Percentiles rank a stretch among this genome's conserved stretches.
phyloP scores from a whole-genome alignment of 345 rosid genomes.

The Eucalyptus pauciflora region DNA sequence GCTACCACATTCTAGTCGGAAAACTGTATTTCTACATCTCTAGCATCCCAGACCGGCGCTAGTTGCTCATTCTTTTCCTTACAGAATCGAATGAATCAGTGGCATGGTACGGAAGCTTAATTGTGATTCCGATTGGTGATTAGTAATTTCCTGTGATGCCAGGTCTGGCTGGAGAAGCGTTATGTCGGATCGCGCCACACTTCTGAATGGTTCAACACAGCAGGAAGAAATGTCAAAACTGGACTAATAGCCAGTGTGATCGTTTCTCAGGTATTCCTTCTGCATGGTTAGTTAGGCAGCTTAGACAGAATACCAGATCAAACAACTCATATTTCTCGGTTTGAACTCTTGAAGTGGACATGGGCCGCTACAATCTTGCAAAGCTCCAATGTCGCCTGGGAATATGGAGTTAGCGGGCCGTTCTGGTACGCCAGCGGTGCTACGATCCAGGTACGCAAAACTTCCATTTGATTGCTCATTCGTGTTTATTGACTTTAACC shows the following conservation, averaged over 20 bases:
- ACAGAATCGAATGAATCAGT: neutral
- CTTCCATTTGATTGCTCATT: neutral
- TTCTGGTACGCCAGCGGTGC: constrained; percentile 99
- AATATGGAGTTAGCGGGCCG: constrained; percentile 90
- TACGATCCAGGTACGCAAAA: constrained; percentile 56
- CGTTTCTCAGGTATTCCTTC: constrained; percentile 56
- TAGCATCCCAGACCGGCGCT: neutral
- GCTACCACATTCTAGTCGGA: neutral
- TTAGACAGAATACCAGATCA: neutral
- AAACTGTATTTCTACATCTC: neutral
- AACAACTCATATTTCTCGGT: neutral
- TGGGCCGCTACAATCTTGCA: constrained; percentile 98
- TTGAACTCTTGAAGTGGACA: constrained; percentile 53
- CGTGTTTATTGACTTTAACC: neutral
- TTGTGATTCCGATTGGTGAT: neutral
- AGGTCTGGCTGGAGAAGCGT: constrained; percentile 90
- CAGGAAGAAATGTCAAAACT: constrained; percentile 91
- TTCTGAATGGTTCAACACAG: constrained; percentile 97
- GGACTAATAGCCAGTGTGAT: constrained; percentile 94
- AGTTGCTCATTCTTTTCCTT: neutral
- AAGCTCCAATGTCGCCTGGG: constrained; percentile 96
- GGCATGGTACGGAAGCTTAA: neutral
- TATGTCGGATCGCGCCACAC: constrained; percentile 83
- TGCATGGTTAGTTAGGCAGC: neutral
- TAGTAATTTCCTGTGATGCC: neutral